Conservation (phyloP, 140 eudicot genomes). For the Cichorium intybus region DNA sequence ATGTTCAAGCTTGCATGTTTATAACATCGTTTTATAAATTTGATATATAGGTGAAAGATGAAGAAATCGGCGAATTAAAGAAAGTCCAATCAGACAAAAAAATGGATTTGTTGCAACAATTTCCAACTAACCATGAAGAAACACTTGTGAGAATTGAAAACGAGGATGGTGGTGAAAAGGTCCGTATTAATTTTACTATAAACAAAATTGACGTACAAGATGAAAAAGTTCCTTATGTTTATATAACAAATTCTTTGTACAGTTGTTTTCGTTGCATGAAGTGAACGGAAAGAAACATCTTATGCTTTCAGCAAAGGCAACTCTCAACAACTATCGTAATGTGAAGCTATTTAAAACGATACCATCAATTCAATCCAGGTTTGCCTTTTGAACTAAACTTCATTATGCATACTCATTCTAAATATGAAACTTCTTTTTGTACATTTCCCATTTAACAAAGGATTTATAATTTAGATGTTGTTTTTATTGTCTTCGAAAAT, state of each 20-base stretch:
- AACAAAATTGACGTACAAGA: too few relatives aligned
- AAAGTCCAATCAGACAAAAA: background rate
- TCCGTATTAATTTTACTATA: background rate
- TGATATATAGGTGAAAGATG: background rate
- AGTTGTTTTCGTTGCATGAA: background rate
- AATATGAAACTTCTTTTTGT: too few relatives aligned
- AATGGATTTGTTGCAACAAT: background rate
- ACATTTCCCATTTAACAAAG: too few relatives aligned
- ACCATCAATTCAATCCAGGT: background rate
- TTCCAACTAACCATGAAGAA: background rate
- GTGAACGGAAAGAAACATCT: background rate
- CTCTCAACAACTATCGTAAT: background rate
- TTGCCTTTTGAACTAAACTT: background rate
- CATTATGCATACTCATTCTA: too few relatives aligned
- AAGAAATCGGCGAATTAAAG: background rate
- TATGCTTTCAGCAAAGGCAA: background rate
- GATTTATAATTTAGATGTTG: too few relatives aligned
- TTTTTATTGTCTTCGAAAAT: too few relatives aligned
- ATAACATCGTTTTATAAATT: background rate
- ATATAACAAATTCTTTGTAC: too few relatives aligned
- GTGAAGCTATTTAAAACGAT: background rate
- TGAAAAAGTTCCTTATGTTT: too few relatives aligned
- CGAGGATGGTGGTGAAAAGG: conserved; percentile 2
- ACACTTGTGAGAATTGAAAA: background rate
- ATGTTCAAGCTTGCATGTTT: background rate